Base-by-base conservation (phyloP, 768 basidiomycete genomes). In the Rhodotorula taiwanensis region DNA sequence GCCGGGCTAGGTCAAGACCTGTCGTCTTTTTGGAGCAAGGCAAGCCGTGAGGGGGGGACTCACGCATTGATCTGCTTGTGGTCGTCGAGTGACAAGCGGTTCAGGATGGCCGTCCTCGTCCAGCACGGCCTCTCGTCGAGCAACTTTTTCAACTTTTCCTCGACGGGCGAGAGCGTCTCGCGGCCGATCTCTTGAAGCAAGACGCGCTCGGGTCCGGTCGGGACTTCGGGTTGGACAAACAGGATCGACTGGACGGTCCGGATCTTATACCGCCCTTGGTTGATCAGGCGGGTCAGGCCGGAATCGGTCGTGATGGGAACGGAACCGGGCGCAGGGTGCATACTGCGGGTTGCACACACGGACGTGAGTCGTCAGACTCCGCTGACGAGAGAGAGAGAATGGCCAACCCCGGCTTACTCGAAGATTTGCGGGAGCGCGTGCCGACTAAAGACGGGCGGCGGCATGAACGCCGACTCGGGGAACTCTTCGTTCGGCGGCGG, bases 391-490 rank as follows among this genome's bases (percentile, higher is more conserved):
- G 16, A 30, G 8, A 23, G 15, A 44, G 31, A 34, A 20, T 27
- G 20, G 14, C 20, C 20, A 39, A 31, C 15, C 30, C 16, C 43
- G 33, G 58, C 68, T 39, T 7, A 89, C 90, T 84, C 86, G 79
- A 92, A 95, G 51, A 82, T 82, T 66, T 88, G 85, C 28, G 89
- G 84, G 44, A 92, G 82, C 0, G 78, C 80, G 68, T 89, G 86
- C 39, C 90, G 81, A 70, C 86, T 87, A 77, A 97, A 97, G 51
- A 92, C 76, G 13, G 94, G 93, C 1, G 92, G 88, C 33, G 94
- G 91, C 67, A 92, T 84, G 16, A 90, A 78, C 33, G 87, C 81
- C 14, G 92, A 58, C 5, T 66, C 47, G 15, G 75, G 71, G 20
- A 67, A 87, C 42, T 86, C 83, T 71, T 86, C 84, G 71, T 80